Evolutionary conservation across 169 alveolate species (phyloP), one percentile per base, ranked within the genome.

Genomic region (Cryptosporidium felis): DNA sequence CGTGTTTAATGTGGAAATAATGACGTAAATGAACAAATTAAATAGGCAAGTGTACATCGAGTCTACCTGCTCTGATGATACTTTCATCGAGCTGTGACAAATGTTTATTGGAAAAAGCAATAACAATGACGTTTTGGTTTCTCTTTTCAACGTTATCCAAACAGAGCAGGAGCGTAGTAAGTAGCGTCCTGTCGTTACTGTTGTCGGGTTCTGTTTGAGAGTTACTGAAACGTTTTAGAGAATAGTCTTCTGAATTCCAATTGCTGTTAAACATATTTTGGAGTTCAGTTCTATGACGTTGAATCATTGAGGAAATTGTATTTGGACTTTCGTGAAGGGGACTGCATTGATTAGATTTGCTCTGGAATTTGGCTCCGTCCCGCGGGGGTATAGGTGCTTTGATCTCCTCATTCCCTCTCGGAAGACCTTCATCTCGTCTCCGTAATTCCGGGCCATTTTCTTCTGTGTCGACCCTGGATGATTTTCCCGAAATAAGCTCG

Each of bases 11-110:
- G n/a, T n/a, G n/a, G n/a, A n/a, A n/a, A n/a, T n/a, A n/a, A n/a
- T 1, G 6, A 10, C 16, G 30, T 1, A 47, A 0, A 18, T 5
- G 5, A 45, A 0, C 9, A 5, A 53, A 28, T 56, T 63, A 74
- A 5, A 74, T 36, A 10, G 56, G 42, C 12, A 74, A 34, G 36
- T 74, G 85, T 18, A 53, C 38, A 38, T 74, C 85, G 32, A 74
- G 49, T 53, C 85, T 74, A 36, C 85, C 85, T 12, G 85, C 85
- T 36, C 85, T 49, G 36, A 67, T 74, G 14, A 74, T 53, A 8
- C 85, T 74, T 16, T 53, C 85, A 14, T 74, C 85, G 6, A 74
- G 60, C 3, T 40, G 42, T 2, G 34, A 34, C 6, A 56, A 16
- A 23, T 74, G 47, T 12, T 36, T 53, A 36, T 40, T 74, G 38